Conservation (phyloP, 2,329 filamentous ascomycete species). For the Harringtonia lauricola region DNA sequence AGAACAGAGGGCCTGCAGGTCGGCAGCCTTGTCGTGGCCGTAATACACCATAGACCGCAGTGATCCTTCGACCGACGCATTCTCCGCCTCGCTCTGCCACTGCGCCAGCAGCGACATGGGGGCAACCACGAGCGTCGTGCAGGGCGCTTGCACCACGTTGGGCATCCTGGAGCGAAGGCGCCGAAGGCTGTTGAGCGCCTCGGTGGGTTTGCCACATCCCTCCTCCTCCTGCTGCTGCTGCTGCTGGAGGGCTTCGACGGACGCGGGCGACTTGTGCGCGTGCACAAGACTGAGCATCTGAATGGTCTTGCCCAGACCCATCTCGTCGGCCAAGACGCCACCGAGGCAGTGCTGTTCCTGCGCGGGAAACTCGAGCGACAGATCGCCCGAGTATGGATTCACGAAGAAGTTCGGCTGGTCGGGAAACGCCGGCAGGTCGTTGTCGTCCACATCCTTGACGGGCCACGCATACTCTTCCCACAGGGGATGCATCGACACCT, state of each 20-base stretch:
- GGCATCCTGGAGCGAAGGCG: conserved; percentile 14
- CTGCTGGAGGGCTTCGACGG: conserved; percentile 24
- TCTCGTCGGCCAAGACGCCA: conserved; percentile 89
- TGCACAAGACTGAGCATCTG: conserved; percentile 96
- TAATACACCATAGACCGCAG: conserved; percentile 87
- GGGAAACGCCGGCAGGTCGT: conserved; percentile 54
- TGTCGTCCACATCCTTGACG: conserved; percentile 73
- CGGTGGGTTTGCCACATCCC: conserved; percentile 14
- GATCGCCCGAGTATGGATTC: conserved; percentile 91
- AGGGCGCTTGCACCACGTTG: conserved; percentile 58
- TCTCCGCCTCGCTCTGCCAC: conserved; percentile 92
- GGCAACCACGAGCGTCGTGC: conserved; percentile 88
- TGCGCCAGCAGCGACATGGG: conserved; percentile 95
- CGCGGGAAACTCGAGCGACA: conserved; percentile 81
- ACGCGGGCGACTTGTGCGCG: conserved; percentile 56
- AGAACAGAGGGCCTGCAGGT: conserved; percentile 71
- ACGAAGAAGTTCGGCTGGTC: conserved; percentile 75
- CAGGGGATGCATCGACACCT: conserved; percentile 84
- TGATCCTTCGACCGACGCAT: conserved; percentile 74
- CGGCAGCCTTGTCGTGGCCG: conserved; percentile 69
- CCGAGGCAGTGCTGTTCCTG: conserved; percentile 94
- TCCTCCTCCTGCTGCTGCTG: neutral
- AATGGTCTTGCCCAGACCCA: conserved; percentile 97
- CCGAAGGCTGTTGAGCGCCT: conserved; percentile 49
- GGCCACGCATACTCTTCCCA: conserved; percentile 98